phyloP scores from a whole-genome alignment of 1,284 basidiomycete genomes.

The Xerocomus minutiporus region DNA sequence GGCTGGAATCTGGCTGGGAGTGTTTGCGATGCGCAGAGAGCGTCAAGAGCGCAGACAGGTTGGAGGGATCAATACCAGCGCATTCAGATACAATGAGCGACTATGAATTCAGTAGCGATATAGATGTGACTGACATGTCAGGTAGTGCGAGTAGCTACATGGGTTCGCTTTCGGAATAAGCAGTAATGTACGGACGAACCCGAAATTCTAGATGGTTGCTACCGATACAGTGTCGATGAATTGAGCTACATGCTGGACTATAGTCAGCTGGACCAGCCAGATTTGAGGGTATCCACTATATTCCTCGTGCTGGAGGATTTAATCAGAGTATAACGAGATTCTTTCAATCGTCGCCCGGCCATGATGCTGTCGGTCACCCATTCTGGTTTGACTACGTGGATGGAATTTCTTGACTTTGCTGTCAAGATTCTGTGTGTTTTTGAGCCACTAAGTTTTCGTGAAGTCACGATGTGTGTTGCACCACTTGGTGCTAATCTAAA shows the following conservation, averaged over 20 bases:
- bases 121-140: slow-evolving; percentile 35
- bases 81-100: slow-evolving; percentile 40
- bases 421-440: slow-evolving; percentile 61
- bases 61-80: slow-evolving; percentile 20
- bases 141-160: slow-evolving; percentile 32
- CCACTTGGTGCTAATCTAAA: slow-evolving; percentile 49
- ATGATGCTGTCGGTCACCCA: slow-evolving; percentile 66
- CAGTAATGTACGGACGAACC: neutral
- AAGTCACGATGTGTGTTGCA: slow-evolving; percentile 71
- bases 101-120: slow-evolving; percentile 56
- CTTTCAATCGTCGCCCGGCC: slow-evolving; percentile 51
- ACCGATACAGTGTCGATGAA: slow-evolving; percentile 13
- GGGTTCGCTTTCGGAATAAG: slow-evolving; percentile 28
- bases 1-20: slow-evolving; percentile 63
- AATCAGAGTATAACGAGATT: slow-evolving; percentile 51
- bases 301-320: slow-evolving; percentile 25
- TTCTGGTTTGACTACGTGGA: slow-evolving; percentile 62
- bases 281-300: slow-evolving; percentile 29
- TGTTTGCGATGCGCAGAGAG: slow-evolving; percentile 72
- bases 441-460: slow-evolving; percentile 57
- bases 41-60: slow-evolving; percentile 54
- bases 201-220: neutral
- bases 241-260: slow-evolving; percentile 5
- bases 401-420: slow-evolving; percentile 41
- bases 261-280: slow-evolving; percentile 13